Evolutionary conservation across 768 basidiomycete species (phyloP).

Genomic region (Lactarius trivialis): DNA sequence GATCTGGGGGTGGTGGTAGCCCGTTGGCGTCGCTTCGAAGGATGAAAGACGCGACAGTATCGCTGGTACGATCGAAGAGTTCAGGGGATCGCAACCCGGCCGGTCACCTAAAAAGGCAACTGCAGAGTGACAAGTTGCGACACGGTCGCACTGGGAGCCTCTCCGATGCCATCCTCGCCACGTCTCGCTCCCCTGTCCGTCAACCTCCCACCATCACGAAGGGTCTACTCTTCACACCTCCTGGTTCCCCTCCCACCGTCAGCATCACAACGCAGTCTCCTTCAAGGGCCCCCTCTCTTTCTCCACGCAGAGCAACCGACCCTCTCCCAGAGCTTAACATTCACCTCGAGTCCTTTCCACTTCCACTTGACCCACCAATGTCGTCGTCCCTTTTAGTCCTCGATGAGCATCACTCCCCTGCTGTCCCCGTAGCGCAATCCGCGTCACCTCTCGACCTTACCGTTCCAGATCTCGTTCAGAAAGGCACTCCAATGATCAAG

Average conservation of each 20-base stretch:
- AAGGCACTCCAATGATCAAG: constrained; percentile 74
- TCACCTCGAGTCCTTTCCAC: background rate
- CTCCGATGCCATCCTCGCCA: constrained; percentile 9
- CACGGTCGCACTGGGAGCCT: constrained; percentile 1
- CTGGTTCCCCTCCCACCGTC: background rate
- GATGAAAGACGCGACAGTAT: constrained; percentile 6
- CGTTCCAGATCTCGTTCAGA: constrained; percentile 51
- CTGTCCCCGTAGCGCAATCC: background rate
- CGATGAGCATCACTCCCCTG: background rate
- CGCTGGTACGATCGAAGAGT: constrained; percentile 12
- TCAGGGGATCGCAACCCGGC: constrained; percentile 6
- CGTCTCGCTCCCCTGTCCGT: background rate
- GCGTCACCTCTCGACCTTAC: constrained; percentile 33
- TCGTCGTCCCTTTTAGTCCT: background rate
- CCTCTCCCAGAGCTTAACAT: constrained; percentile 2
- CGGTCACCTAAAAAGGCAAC: constrained; percentile 17
- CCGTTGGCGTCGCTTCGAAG: constrained; percentile 2
- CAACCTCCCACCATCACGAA: background rate
- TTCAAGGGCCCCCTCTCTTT: background rate
- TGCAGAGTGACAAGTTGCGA: background rate
- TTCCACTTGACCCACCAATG: background rate
- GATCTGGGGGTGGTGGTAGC: background rate
- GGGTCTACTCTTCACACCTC: constrained; percentile 7
- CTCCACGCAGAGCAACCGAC: background rate
- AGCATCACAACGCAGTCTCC: background rate